Base-by-base conservation (phyloP, 495 filamentous ascomycete species). In the Hypoxylon rickii region DNA sequence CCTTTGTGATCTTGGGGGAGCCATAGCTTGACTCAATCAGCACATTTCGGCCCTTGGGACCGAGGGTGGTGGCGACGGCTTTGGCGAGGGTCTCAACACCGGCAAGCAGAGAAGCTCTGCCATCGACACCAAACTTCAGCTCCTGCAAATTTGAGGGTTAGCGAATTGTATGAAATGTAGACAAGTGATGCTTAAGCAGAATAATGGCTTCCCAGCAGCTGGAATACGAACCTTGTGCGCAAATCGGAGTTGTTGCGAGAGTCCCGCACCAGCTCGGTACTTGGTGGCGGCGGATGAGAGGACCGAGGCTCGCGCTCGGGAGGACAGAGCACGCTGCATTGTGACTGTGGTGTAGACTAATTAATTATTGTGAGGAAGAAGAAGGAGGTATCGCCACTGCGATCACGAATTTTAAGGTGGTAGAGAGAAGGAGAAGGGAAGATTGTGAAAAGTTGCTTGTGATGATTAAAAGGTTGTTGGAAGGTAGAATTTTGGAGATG, bases 1-100 rank as follows among this genome's bases (percentile, higher is more conserved):
- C 94, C 81, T 98, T 98, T 67, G 94, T 98, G 75, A 98, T 98
- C 82, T 97, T 98, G 58, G 94, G 94, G 40, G 94, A 95, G 68
- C 95, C 95, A 71, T 96, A 98, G 76, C 88, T 86, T 40, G 93
- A 96, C 79, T 98, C 94, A 55, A 98, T 98, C 63, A 98, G 70
- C 56, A 98, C 94, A 80, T 97, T 97, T 64, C 94, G 86, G 71
- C 94, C 94, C 83, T 98, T 98, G 62, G 94, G 94, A 46, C 94
- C 94, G 33, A 98, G 83, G 55, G 94, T 98, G 52, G 95, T 96
- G 36, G 94, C 89, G 49, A 98, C 94, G 50, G 94, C 94, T 79
- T 88, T 95, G 61, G 95, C 92, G 37, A 98, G 85, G 55, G 95
- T 96, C 72, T 98, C 94, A 48, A 97, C 92, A 83, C 94, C 94